These are phyloP conservation scores for Apiospora saccharicola DNA, from an alignment of 2,329 filamentous ascomycete genomes.

Conservation along the genomic window DNA sequence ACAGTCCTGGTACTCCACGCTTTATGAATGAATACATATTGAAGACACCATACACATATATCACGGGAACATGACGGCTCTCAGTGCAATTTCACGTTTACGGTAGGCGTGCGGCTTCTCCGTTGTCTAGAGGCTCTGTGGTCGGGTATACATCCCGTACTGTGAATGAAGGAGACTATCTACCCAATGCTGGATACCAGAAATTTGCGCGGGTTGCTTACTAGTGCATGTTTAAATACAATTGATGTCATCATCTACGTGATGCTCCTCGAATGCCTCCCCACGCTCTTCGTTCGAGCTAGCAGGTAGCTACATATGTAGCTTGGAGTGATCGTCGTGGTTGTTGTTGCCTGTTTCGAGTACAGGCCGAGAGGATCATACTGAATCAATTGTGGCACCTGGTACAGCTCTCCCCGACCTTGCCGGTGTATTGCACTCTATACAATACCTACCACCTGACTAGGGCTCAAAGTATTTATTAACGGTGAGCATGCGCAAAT, in stretches of 20 bases:
- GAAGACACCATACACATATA: not conserved
- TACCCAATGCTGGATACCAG: not conserved
- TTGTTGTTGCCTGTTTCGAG: not conserved
- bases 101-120: not conserved
- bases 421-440: not conserved
- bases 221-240: not conserved
- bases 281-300: not conserved
- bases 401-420: not conserved
- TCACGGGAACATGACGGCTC: not conserved
- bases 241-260: slow-evolving; percentile 11
- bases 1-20: slow-evolving; percentile 6
- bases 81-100: not conserved
- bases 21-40: slow-evolving; percentile 18
- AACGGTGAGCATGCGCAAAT: not conserved
- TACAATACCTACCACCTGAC: not conserved
- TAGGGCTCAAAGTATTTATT: not conserved
- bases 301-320: not conserved
- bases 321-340: not conserved
- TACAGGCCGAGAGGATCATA: not conserved
- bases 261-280: not conserved
- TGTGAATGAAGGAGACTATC: not conserved
- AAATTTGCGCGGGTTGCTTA: not conserved
- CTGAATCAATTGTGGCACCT: not conserved
- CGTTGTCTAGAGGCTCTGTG: not conserved
- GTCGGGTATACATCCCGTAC: not conserved